Percentiles rank a stretch among this genome's conserved stretches.
Evolutionary conservation across 176 grass and related monocot genomes (phyloP).

Genomic region (barley (Hordeum vulgare)): MorexV3_pseudomolecules_assembly NC_058522.1:577005849-577006348

Average conservation of each 20-base stretch:
- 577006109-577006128: slow-evolving; percentile 8
- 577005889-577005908: too few relatives aligned
- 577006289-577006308: slow-evolving; percentile 68
- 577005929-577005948: too few relatives aligned
- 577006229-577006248: slow-evolving; percentile 83
- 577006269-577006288: slow-evolving; percentile 35
- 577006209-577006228: slow-evolving; percentile 77
- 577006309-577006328: slow-evolving; percentile 51
- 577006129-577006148: slow-evolving; percentile 61
- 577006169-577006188: slow-evolving; percentile 72
- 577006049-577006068: neutral
- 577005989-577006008: neutral
- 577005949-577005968: too few relatives aligned
- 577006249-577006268: slow-evolving; percentile 55
- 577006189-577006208: slow-evolving; percentile 68
- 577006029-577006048: neutral
- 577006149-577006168: slow-evolving; percentile 87
- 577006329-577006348: slow-evolving; percentile 74
- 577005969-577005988: too few relatives aligned
- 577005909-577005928: too few relatives aligned
- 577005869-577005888: neutral
- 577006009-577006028: neutral
- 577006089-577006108: neutral
- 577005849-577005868: neutral
- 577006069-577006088: neutral